Base-by-base conservation (phyloP, 306 rosid species). In the Cucurbita maxima region DNA sequence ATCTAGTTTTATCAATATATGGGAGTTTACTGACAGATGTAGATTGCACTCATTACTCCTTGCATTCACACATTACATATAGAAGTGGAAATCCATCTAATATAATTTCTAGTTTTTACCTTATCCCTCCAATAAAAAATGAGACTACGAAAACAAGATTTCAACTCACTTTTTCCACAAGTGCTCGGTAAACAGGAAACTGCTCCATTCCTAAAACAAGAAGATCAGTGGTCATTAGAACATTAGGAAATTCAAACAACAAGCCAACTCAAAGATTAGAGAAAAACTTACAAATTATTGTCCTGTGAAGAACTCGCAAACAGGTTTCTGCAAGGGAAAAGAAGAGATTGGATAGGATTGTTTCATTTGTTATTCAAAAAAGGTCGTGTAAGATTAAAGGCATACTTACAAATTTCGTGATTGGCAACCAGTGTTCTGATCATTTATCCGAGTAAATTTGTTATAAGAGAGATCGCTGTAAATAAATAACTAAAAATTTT, bases 391-490 rank as follows among this genome's bases (percentile, higher is more conserved):
- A 64, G 44, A 51, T 15, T 25, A 16, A 10, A 70, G 34, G 59
- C 74, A 51, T 51, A 51, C 74, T 70, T 70, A 70, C 74, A 9
- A 8, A 9, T 70, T 70, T 70, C 58, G 58, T 16, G 74, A 8
- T 51, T 48, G 74, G 11, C 74, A 70, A 34, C 16, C 59, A 47
- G 14, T 25, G 58, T 15, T 50, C n/a, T 43, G 72, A 44, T 10
- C 16, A 45, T 67, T 67, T 4, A 2, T 6, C 74, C 4, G 22
- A 60, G 76, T 79, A 74, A 90, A 76, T 62, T 81, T 80, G 81
- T 90, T 90, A 47, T 80, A 85, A 37, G 92, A 85, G 61, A 89
- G 75, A 73, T 86, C 90, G 14, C 87, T 87, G 14, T 79, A 14
- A 15, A n/a, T 74, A 74, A 76, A 51, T 16, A 36, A 11, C 2